Evolutionary conservation across 805 yeast genomes (phyloP), one percentile per base, ranked within the genome.

Genomic region (Ogataea nonfermentans): DNA sequence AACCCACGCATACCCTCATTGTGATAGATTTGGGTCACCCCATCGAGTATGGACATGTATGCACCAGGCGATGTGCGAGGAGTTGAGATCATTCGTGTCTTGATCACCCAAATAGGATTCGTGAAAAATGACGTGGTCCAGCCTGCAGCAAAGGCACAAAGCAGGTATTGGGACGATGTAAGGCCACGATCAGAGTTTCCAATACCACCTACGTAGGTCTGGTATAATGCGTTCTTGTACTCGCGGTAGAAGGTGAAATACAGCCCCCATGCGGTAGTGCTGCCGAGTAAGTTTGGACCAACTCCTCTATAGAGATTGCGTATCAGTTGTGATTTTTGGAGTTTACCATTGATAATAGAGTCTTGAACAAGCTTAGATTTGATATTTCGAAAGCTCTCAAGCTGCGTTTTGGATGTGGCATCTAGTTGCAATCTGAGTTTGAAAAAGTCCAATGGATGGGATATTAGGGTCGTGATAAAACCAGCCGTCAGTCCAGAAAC

Each of bases 91-190:
- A 91, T 82, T 46, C 98, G 71, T 0, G 99, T 93, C 61, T 93
- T 93, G 13, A 93, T 60, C 1, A 93, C 96, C 99, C 99, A 91
- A 9, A 91, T 74, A 1, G 99, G 99, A 56, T 89, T 93, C 1
- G 99, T 90, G 11, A 85, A 29, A 0, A 87, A 40, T 1, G 95
- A 75, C 0, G 96, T 87, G 4, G 79, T 53, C 28, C 79, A 55
- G 0, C 99, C 99, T 0, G 97, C 89, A 2, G 71, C 47, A 33
- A 79, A 72, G 2, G 89, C 84, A 33, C 82, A 64, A 3, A 64
- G 38, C 20, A 82, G 52, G 59, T 78, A 78, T 44, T 72, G 68
- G 39, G 63, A 58, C 6, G 79, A 63, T 15, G 62, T 59, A 31
- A 74, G 58, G 7, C 55, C 47, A 4, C 58, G 51, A 43, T 71